These are phyloP conservation scores for Penicillium cosmopolitanum DNA, from an alignment of 495 filamentous ascomycete species.

Conservation along the genomic window DNA sequence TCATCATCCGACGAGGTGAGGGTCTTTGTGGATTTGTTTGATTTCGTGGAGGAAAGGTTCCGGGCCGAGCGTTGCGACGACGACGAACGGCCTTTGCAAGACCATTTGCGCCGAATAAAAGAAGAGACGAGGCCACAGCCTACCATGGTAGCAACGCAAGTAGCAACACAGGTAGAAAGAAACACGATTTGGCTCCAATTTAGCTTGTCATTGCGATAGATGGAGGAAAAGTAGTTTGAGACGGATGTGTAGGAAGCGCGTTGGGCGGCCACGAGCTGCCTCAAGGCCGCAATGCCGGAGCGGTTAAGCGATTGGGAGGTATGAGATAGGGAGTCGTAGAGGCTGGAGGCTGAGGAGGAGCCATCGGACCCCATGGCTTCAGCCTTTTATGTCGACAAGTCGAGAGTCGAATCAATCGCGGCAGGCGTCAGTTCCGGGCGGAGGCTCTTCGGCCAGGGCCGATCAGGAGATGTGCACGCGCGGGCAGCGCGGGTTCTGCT, in stretches of 20 bases:
- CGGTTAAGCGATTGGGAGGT: constrained; percentile 12
- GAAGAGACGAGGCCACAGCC: constrained; percentile 46
- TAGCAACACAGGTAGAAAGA: constrained; percentile 38
- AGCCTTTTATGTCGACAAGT: constrained; percentile 6
- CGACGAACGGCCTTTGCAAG: constrained; percentile 16
- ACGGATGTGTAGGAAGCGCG: constrained; percentile 24
- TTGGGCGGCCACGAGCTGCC: constrained; percentile 23
- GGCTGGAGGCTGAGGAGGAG: constrained; percentile 16
- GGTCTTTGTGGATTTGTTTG: constrained; percentile 30
- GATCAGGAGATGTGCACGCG: constrained; percentile 19
- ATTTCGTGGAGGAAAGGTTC: constrained; percentile 23
- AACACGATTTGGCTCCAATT: constrained; percentile 41
- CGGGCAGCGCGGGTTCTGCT: constrained; percentile 22
- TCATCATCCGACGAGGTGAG: constrained; percentile 49
- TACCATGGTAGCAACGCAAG: constrained; percentile 44
- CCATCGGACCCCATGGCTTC: constrained; percentile 26
- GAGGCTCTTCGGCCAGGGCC: constrained; percentile 20
- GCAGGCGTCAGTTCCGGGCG: constrained; percentile 10
- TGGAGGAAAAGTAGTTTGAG: constrained; percentile 24
- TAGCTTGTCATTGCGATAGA: constrained; percentile 35
- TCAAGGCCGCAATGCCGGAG: constrained; percentile 18
- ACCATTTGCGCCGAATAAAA: constrained; percentile 33
- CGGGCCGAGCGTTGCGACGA: not conserved
- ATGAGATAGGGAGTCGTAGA: constrained; percentile 21
- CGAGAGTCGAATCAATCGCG: not conserved